Base-by-base conservation (phyloP, 2,329 filamentous ascomycete species). In the Sclerotinia borealis region DNA sequence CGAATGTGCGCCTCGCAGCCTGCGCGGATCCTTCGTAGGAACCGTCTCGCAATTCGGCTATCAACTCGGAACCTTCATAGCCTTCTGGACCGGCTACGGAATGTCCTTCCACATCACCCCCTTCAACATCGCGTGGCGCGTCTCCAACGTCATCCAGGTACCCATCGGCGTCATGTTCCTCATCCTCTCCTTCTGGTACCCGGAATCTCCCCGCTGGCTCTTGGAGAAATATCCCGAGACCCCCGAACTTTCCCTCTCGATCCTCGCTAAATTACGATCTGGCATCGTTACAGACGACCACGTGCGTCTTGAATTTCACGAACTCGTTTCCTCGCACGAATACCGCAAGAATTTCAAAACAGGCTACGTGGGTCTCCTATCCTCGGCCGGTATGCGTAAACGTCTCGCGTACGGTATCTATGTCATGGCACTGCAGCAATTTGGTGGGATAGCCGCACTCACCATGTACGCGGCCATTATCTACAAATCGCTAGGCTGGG, bases 391-490 rank as follows among this genome's bases (percentile, higher is more conserved):
- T 8, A 77, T 90, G 61, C 82, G 88, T 68, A 88, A 86, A 78
- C 83, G 88, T 61, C 80, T 91, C 68, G 77, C 79, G 47, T 81
- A 90, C 37, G 86, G 86, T 29, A 81, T 88, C 66, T 76, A 88
- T 59, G 77, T 90, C 75, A 90, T 90, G 73, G 81, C 86, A 55
- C 86, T 87, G 59, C 88, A 90, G 74, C 88, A 91, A 74, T 80
- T 90, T 48, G 88, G 87, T 11, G 88, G 88, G 29, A 88, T 90
- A 74, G 88, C 88, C 64, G 87, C 86, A 0, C 79, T 91, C 67
- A 91, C 90, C 79, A 83, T 83, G 15, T 90, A 90, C 79, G 87
- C 83, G 22, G 88, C 86, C 31, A 81, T 85, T 69, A 88, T 90
- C 71, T 90, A 90, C 79, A 77, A 86, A 87, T 74, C 82, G 88